Evolutionary conservation across 805 yeast genomes (phyloP), one percentile per base, ranked within the genome.

Genomic region (Wickerhamomyces alni): DNA sequence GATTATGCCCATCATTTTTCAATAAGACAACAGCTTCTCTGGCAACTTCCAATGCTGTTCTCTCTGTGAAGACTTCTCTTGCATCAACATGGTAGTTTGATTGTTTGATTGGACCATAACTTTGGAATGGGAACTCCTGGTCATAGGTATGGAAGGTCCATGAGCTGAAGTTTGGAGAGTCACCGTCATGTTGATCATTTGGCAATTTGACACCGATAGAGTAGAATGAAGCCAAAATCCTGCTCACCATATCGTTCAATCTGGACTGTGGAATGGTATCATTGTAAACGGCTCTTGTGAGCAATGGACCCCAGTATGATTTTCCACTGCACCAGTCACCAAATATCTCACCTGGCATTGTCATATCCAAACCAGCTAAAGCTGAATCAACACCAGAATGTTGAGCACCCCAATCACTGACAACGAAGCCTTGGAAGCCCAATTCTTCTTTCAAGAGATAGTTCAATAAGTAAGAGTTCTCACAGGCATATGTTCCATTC

Each of bases 401-500:
- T 43, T 72, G 79, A 5, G 80, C 83, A n/a, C 75, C 77, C 82
- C 83, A 77, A 51, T 78, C 84, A 21, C 80, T 68, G 41, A 77
- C 70, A n/a, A 78, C 79, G 55, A 75, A 78, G 0, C 84, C 85
- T 58, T 78, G 82, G 50, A 77, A 79, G 0, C 82, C 83, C 37
- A 77, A 57, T 54, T 79, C 82, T 35, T 71, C 79, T 57, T 77
- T 79, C 46, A 79, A 58, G 19, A 79, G 58, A 40, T 70, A 65
- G 54, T 78, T 78, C 45, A 79, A 47, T 33, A 76, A 61, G 43
- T 72, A 70, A 3, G 78, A 66, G 51, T 79, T 79, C 48, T 79
- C 80, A 51, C 83, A 77, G 8, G 80, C 72, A 44, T 74, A 72
- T 1, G 77, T 65, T 43, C 73, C 70, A 58, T 79, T 79, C 29